Percentiles rank a stretch among this genome's conserved stretches.
These are phyloP conservation scores for Capsella rubella DNA, from an alignment of 441 rosid genomes.

Conservation along the genomic window DNA sequence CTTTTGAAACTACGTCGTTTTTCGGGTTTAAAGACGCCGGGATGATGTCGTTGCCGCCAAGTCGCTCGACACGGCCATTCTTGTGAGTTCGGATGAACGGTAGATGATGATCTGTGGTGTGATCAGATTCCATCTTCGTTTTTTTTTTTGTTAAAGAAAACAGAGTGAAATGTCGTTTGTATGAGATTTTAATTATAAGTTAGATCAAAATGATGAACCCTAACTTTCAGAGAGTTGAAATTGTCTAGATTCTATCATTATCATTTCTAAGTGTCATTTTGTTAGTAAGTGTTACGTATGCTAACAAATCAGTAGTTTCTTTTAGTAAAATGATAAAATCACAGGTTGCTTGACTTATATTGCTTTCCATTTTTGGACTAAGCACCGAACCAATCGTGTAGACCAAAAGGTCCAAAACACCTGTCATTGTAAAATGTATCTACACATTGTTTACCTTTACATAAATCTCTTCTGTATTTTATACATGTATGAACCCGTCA, in stretches of 20 bases:
- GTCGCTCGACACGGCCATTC: conserved; percentile 54
- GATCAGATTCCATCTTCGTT: conserved; percentile 1
- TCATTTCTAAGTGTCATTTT: neutral
- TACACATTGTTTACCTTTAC: neutral
- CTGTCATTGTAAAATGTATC: neutral
- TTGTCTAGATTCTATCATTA: neutral
- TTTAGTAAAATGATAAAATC: neutral
- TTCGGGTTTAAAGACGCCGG: conserved; percentile 52
- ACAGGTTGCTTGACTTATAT: neutral
- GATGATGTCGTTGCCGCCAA: conserved; percentile 43
- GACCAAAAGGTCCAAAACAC: neutral
- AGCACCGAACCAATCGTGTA: neutral
- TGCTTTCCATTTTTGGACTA: neutral
- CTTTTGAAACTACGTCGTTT: conserved; percentile 59
- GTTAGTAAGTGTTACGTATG: conserved; percentile 5
- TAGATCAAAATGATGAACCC: neutral
- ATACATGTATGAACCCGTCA: too few species aligned
- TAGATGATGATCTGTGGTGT: neutral
- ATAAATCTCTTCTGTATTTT: neutral
- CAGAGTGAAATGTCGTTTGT: neutral
- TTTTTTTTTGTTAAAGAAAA: neutral
- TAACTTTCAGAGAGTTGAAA: neutral
- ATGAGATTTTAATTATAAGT: neutral
- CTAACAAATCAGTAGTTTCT: neutral
- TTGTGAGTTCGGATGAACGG: conserved; percentile 51